Conservation (phyloP, 495 filamentous ascomycete species). For the Cryomyces antarcticus region DNA sequence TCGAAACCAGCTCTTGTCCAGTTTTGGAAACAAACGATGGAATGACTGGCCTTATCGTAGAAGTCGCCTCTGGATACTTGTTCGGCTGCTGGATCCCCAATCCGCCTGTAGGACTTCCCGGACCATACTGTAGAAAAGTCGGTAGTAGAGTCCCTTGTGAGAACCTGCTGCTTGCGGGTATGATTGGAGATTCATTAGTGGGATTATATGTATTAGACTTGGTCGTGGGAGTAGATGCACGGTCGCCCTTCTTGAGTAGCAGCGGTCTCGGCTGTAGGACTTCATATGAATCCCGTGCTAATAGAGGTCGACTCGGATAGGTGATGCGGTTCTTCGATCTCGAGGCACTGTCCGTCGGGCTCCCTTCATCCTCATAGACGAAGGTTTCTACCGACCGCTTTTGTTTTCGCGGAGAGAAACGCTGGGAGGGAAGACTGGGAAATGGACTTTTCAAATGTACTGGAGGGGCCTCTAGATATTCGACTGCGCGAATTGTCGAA, state of each 20-base stretch:
- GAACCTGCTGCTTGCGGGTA: neutral
- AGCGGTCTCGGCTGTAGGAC: too few relatives aligned
- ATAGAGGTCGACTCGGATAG: too few relatives aligned
- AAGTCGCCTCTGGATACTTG: neutral
- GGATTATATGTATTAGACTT: neutral
- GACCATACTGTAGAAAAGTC: too few relatives aligned
- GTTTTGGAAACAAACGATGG: slow-evolving; percentile 1
- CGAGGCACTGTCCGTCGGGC: slow-evolving; percentile 7
- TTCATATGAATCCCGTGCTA: too few relatives aligned
- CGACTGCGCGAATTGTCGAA: slow-evolving; percentile 28
- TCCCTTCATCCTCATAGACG: slow-evolving; percentile 1
- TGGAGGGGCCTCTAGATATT: slow-evolving; percentile 6
- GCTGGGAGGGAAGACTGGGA: slow-evolving; percentile 15
- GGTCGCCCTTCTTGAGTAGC: too few relatives aligned
- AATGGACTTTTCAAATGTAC: slow-evolving; percentile 17
- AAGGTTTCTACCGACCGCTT: slow-evolving; percentile 1
- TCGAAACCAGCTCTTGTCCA: slow-evolving; percentile 4
- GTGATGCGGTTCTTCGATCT: neutral
- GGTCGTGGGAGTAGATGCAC: too few relatives aligned
- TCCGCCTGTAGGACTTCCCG: neutral
- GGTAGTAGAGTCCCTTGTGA: too few relatives aligned
- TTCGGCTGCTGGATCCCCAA: slow-evolving; percentile 9
- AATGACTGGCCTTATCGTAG: slow-evolving; percentile 12
- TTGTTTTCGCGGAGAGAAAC: slow-evolving; percentile 10
- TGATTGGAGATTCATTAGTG: slow-evolving; percentile 4